Evolutionary conservation across 441 rosid species (phyloP).

Genomic region (Raphanus hybrid): DNA sequence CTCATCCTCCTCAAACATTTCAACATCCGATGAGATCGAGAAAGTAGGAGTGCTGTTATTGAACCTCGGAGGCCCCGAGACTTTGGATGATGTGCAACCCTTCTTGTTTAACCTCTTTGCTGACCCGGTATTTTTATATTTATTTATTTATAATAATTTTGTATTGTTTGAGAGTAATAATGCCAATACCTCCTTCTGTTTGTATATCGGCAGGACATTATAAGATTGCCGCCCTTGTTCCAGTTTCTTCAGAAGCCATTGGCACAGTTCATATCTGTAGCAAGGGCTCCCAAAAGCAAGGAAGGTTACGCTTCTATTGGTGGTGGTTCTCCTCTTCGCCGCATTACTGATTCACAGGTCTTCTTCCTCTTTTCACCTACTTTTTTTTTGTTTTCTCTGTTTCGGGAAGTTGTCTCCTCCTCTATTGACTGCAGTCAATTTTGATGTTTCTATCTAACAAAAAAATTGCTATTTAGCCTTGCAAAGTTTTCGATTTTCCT

Average conservation of each 20-base stretch:
- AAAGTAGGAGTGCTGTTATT: constrained; percentile 83
- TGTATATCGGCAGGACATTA: constrained; percentile 70
- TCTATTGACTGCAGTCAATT: background rate
- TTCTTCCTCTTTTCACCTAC: background rate
- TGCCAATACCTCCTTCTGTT: background rate
- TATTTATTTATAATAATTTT: background rate
- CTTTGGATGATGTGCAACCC: constrained; percentile 96
- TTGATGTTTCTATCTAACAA: background rate
- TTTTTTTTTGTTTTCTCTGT: background rate
- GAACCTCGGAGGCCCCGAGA: constrained; percentile 98
- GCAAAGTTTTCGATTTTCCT: background rate
- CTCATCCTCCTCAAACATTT: constrained; percentile 43
- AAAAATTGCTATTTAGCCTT: background rate
- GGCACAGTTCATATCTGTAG: constrained; percentile 90
- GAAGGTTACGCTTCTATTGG: constrained; percentile 83
- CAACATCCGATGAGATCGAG: constrained; percentile 51
- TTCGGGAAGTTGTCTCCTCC: background rate
- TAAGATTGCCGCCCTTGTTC: constrained; percentile 84
- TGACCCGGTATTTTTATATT: constrained; percentile 63
- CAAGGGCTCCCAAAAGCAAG: constrained; percentile 96
- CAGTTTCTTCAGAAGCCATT: constrained; percentile 94
- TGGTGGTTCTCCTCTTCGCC: constrained; percentile 94
- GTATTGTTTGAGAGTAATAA: background rate
- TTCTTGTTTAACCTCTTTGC: constrained; percentile 98
- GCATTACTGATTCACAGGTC: constrained; percentile 88